Conservation (phyloP, 2,329 filamentous ascomycete genomes). For the Penicillium expansum region DNA sequence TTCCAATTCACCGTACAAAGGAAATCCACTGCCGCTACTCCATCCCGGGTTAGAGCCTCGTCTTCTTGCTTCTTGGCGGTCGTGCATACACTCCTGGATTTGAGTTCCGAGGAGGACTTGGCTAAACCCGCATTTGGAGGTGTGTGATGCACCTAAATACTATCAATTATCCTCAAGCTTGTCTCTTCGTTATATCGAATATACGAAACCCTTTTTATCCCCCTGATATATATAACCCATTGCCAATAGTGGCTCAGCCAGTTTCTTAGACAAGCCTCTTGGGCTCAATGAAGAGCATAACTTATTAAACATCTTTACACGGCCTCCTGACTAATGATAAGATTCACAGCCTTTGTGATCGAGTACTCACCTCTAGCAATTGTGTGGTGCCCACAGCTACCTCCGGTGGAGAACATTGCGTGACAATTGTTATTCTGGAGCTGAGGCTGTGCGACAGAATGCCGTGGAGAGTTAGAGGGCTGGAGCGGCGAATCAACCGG, state of each 20-base stretch:
- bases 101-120: background rate
- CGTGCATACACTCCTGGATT: background rate
- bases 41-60: background rate
- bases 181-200: background rate
- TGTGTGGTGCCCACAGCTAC: background rate
- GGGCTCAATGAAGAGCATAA: background rate
- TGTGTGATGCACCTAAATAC: background rate
- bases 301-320: background rate
- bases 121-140: background rate
- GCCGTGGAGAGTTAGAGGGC: slow-evolving; percentile 1
- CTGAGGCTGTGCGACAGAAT: slow-evolving; percentile 7
- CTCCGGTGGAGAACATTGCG: background rate
- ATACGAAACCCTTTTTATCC: background rate
- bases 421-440: background rate
- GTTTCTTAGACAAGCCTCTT: background rate
- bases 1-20: background rate
- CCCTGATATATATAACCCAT: background rate
- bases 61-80: background rate
- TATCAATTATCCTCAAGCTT: background rate
- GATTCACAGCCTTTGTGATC: background rate
- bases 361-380: background rate
- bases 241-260: background rate
- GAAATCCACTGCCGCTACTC: background rate
- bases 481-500: slow-evolving; percentile 21
- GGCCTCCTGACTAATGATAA: background rate